Evolutionary conservation across 2,329 filamentous ascomycete species (phyloP), one percentile per base, ranked within the genome.

Genomic region (Trichoderma sp.): DNA sequence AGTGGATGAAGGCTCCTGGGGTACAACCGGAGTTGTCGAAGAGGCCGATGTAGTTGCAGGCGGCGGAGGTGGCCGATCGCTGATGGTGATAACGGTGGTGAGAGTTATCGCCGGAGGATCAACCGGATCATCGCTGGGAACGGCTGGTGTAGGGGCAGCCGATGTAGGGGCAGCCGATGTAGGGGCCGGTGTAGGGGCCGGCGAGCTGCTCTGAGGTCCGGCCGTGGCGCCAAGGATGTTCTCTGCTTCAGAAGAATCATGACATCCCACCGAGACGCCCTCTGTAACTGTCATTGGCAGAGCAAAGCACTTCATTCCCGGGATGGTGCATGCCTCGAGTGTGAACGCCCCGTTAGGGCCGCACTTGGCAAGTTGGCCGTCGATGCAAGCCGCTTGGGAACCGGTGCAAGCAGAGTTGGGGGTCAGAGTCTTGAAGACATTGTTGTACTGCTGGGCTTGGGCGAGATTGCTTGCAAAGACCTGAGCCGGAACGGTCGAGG

Each of bases 301-400:
- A 2, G 88, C 90, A 66, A 86, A 88, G 81, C 90, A 92, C 65
- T 83, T 81, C 63, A 81, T 80, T 11, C 81, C 83, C 1, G 77
- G 67, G 0, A 53, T 83, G 56, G 53, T 83, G 56, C 86, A 86
- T 11, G 81, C 76, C 0, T 78, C 79, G 21, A 90, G 84, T 4
- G 81, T 78, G 78, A 88, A 91, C 0, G 78, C 80, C 21, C 86
- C 86, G 6, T 76, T 75, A 12, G 77, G 76, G 33, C 82, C 81
- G 79, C 90, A 92, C 16, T 80, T 80, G n/a, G 84, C 89, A 5
- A 88, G 79, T 67, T 86, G 84, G 27, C 88, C 87, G 16, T 83
- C 80, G 62, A 91, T 86, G 72, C 90, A 92, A 5, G 89, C 89
- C 3, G 85, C 84, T 75, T 91, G 87, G 31, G 83, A 83, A 1